Evolutionary conservation across 768 basidiomycete genomes (phyloP).

Genomic region (Rhodotorula toruloides): DNA sequence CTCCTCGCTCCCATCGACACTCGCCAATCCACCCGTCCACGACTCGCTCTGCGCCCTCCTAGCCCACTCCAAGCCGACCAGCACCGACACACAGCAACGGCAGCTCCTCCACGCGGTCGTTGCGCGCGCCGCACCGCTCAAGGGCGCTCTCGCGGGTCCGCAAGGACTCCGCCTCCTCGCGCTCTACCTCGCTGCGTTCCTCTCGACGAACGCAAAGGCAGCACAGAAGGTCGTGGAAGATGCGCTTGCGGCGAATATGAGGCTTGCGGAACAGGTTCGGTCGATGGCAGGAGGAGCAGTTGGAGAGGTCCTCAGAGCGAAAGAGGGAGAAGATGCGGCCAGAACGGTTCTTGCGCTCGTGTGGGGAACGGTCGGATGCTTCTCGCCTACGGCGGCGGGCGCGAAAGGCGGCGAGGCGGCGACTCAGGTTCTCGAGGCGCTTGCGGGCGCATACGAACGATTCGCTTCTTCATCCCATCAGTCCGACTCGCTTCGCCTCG

Average conservation of each 20-base stretch:
- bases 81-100: background rate
- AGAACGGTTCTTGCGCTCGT: conserved; percentile 2
- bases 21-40: conserved; percentile 1
- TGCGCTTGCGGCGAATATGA: background rate
- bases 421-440: background rate
- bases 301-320: background rate
- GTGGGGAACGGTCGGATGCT: background rate
- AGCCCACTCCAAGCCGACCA: background rate
- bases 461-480: background rate
- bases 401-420: background rate
- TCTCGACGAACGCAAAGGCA: background rate
- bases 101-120: conserved; percentile 17
- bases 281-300: too few relatives aligned
- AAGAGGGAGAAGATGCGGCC: background rate
- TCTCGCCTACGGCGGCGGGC: too few relatives aligned
- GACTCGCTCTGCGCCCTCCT: background rate
- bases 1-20: background rate
- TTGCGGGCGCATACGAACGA: background rate
- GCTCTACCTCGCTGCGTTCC: conserved; percentile 17
- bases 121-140: background rate
- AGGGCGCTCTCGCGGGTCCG: background rate
- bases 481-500: conserved; percentile 9
- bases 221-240: conserved; percentile 1
- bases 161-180: conserved; percentile 19
- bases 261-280: background rate